These are phyloP conservation scores for Phytophthora sansomeana DNA, from an alignment of 352 stramenopile genomes.

Conservation along the genomic window DNA sequence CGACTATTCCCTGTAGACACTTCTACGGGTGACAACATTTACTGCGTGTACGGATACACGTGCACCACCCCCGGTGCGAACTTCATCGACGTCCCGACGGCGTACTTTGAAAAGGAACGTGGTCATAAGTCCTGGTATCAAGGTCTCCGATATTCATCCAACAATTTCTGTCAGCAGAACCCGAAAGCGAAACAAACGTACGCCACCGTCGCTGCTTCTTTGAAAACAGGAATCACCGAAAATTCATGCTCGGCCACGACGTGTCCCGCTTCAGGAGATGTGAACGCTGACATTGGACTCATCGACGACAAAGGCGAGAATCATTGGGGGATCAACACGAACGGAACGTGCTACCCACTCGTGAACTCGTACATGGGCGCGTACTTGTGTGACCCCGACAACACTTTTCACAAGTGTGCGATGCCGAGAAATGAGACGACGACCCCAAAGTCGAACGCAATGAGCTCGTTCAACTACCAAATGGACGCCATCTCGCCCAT, in stretches of 20 bases:
- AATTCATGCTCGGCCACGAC: slow-evolving; percentile 36
- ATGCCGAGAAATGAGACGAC: slow-evolving; percentile 42
- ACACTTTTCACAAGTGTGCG: slow-evolving; percentile 45
- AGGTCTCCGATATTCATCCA: slow-evolving; percentile 46
- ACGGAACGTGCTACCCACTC: slow-evolving; percentile 61
- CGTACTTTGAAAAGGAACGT: slow-evolving; percentile 32
- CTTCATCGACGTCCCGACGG: slow-evolving; percentile 41
- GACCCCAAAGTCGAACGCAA: slow-evolving; percentile 55
- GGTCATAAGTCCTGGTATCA: slow-evolving; percentile 54
- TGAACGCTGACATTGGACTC: slow-evolving; percentile 42
- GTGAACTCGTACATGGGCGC: slow-evolving; percentile 70
- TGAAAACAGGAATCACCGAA: slow-evolving; percentile 39
- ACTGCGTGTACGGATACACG: slow-evolving; percentile 40
- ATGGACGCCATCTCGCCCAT: slow-evolving; percentile 67
- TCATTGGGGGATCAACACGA: slow-evolving; percentile 29
- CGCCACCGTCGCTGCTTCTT: slow-evolving; percentile 21
- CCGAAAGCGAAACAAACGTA: slow-evolving; percentile 29
- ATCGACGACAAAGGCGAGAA: slow-evolving; percentile 17
- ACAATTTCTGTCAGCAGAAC: slow-evolving; percentile 42
- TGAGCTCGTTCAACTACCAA: slow-evolving; percentile 44
- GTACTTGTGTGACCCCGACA: slow-evolving; percentile 67
- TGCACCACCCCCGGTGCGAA: slow-evolving; percentile 42
- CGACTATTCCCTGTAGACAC: slow-evolving; percentile 33
- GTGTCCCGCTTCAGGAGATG: slow-evolving; percentile 44
- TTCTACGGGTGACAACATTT: slow-evolving; percentile 23